These are phyloP conservation scores for Ceratonia siliqua DNA, from an alignment of 306 rosid species.

Conservation along the genomic window DNA sequence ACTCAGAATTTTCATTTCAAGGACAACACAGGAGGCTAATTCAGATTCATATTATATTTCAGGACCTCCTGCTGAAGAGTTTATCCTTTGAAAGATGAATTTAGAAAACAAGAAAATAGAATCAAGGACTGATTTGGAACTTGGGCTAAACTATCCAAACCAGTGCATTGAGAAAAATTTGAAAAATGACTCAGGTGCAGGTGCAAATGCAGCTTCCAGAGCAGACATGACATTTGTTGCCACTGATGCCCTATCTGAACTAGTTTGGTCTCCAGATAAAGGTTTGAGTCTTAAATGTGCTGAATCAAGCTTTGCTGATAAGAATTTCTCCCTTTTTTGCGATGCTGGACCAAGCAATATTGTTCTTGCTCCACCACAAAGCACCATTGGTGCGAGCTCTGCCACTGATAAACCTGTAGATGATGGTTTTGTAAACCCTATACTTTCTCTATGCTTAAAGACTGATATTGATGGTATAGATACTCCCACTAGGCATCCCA, in stretches of 20 bases:
- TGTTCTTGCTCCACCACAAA: slow-evolving; percentile 52
- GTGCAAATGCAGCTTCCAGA: slow-evolving; percentile 92
- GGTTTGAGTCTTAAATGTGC: slow-evolving; percentile 68
- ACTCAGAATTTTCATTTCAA: not conserved
- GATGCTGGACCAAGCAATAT: slow-evolving; percentile 59
- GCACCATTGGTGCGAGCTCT: slow-evolving; percentile 39
- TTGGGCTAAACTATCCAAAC: slow-evolving; percentile 44
- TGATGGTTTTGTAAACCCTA: slow-evolving; percentile 38
- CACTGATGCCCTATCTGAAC: slow-evolving; percentile 70
- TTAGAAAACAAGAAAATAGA: slow-evolving; percentile 49
- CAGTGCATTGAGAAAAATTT: slow-evolving; percentile 38
- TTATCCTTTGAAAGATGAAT: slow-evolving; percentile 48
- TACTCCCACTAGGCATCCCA: slow-evolving; percentile 29
- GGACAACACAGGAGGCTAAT: slow-evolving; percentile 28
- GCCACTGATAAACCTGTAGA: slow-evolving; percentile 37
- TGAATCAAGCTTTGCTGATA: slow-evolving; percentile 50
- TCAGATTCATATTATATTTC: slow-evolving; percentile 35
- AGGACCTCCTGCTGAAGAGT: slow-evolving; percentile 45
- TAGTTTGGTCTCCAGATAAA: slow-evolving; percentile 86
- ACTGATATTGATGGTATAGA: slow-evolving; percentile 33
- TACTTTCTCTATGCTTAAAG: slow-evolving; percentile 35
- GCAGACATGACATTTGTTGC: slow-evolving; percentile 50
- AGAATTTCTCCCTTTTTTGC: slow-evolving; percentile 41
- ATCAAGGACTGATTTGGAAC: slow-evolving; percentile 57
- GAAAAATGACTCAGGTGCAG: slow-evolving; percentile 71